phyloP scores from a whole-genome alignment of 805 yeast genomes.

The Kodamaea kaohsiungensis region DNA sequence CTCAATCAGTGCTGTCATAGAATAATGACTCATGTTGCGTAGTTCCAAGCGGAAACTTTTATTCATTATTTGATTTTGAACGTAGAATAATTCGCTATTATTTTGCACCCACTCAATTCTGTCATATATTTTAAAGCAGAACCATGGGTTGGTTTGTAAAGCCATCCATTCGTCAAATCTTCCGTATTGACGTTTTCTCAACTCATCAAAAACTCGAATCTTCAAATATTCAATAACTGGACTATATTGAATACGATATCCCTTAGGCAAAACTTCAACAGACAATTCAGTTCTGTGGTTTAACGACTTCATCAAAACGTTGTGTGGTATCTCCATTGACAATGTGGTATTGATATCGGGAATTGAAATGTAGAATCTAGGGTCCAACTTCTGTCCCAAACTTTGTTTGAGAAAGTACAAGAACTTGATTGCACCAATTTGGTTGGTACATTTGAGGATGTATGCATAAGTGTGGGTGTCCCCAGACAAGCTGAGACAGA shows the following conservation, averaged over 20 bases:
- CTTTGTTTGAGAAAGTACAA: constrained; percentile 53
- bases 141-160: constrained; percentile 41
- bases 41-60: constrained; percentile 57
- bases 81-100: constrained; percentile 28
- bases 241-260: constrained; percentile 26
- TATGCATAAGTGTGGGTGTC: constrained; percentile 38
- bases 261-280: constrained; percentile 17
- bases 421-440: constrained; percentile 62
- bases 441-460: constrained; percentile 57
- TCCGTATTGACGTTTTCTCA: constrained; percentile 18
- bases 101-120: constrained; percentile 55
- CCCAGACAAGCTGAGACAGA: constrained; percentile 47
- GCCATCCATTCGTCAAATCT: constrained; percentile 18
- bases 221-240: constrained; percentile 40
- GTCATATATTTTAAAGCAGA: constrained; percentile 68
- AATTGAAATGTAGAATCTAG: constrained; percentile 37
- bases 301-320: constrained; percentile 13
- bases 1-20: constrained; percentile 23
- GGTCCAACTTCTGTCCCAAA: constrained; percentile 36
- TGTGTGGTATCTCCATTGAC: constrained; percentile 46
- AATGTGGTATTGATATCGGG: constrained; percentile 49
- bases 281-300: constrained; percentile 7
- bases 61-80: constrained; percentile 35
- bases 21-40: constrained; percentile 46
- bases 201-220: constrained; percentile 33